Conservation (phyloP, 2,329 filamentous ascomycete species). For the Aspergillus sp. region DNA sequence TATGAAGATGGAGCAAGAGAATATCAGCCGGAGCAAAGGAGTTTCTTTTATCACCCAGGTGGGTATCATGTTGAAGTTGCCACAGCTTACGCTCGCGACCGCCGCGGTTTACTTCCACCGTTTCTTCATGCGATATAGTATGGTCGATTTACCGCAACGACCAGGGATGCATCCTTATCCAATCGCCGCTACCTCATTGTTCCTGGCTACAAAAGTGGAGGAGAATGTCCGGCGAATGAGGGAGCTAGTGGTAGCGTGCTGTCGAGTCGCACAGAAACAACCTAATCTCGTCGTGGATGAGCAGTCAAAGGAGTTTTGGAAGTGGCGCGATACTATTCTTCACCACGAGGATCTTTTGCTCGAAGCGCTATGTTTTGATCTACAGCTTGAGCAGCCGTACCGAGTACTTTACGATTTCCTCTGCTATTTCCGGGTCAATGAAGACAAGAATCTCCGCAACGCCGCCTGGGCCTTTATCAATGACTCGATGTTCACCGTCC, state of each 20-base stretch:
- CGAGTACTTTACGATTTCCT: slow-evolving; percentile 81
- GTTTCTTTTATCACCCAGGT: slow-evolving; percentile 97
- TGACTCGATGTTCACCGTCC: slow-evolving; percentile 80
- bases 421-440: slow-evolving; percentile 71
- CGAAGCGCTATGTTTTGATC: slow-evolving; percentile 89
- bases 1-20: slow-evolving; percentile 75
- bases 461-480: slow-evolving; percentile 93
- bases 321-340: slow-evolving; percentile 92
- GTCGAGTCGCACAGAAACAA: slow-evolving; percentile 94
- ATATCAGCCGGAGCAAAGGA: slow-evolving; percentile 81
- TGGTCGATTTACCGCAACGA: slow-evolving; percentile 71
- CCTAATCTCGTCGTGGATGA: slow-evolving; percentile 88
- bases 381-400: slow-evolving; percentile 89
- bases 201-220: slow-evolving; percentile 95
- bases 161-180: slow-evolving; percentile 88
- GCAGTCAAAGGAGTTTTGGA: slow-evolving; percentile 97
- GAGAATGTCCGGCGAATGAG: slow-evolving; percentile 96
- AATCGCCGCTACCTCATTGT: slow-evolving; percentile 87
- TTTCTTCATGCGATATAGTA: slow-evolving; percentile 88
- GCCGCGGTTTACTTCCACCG: slow-evolving; percentile 94
- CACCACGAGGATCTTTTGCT: slow-evolving; percentile 91
- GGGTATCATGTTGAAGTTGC: slow-evolving; percentile 87
- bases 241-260: slow-evolving; percentile 90
- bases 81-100: slow-evolving; percentile 88
- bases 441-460: slow-evolving; percentile 82